Evolutionary conservation across 495 filamentous ascomycete species (phyloP), one percentile per base, ranked within the genome.

Genomic region (Hypoxylon trugodes): DNA sequence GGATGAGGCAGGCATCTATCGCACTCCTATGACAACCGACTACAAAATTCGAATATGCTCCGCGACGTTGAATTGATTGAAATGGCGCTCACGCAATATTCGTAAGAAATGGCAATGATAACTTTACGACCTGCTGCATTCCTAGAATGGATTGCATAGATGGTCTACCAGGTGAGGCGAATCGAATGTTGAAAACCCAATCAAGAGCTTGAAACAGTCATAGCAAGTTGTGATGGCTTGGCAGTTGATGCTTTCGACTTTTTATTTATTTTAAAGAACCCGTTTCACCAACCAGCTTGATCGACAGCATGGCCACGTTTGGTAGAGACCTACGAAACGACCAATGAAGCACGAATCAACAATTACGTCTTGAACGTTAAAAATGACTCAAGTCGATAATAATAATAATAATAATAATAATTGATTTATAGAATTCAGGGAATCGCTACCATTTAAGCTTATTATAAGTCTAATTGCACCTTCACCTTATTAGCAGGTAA

Each of bases 301-400:
- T 66, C 62, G 56, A 60, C 62, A 16, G 22, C 53, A 49, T 55
- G 56, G 62, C 30, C 36, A 37, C 6, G 55, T 59, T 59, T 55
- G 43, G 42, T 26, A n/a, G n/a, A n/a, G n/a, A n/a, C n/a, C n/a
- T n/a, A 45, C 33, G 43, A 56, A 54, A 54, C 37, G 24, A 38
- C n/a, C 15, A 24, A 25, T 33, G 7, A 16, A 25, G 37, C 24
- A 22, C 24, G 48, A 42, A 36, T 38, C 22, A 32, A 6, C 15
- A 25, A 46, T 46, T 28, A 52, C 40, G 30, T 24, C 8, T 45
- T 28, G 21, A 21, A 28, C 3, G 36, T 10, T 15, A 16, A 18
- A 52, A 8, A 18, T 52, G 35, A 40, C 35, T 40, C 16, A 18
- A 26, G 16, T 8, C 25, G 16, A 42, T 32, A 28, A 21, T 12